phyloP scores from a whole-genome alignment of 306 rosid species.

The Spatholobus suberectus region DNA sequence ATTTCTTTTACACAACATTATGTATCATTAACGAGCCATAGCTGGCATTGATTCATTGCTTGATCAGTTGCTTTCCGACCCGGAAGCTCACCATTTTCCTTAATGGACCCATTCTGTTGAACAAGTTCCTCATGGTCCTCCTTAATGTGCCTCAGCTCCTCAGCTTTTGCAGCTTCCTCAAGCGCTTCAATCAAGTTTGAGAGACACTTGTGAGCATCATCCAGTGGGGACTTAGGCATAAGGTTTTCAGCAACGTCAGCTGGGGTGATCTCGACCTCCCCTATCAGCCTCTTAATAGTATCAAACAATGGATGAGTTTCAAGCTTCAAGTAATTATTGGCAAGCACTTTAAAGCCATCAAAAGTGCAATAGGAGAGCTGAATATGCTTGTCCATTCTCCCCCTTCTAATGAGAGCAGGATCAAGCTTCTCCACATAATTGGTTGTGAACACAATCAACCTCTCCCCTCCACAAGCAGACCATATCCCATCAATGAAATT shows the following conservation, averaged over 20 bases:
- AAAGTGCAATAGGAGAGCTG: constrained; percentile 79
- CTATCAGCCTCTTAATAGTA: constrained; percentile 52
- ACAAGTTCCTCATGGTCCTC: constrained; percentile 45
- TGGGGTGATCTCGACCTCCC: constrained; percentile 66
- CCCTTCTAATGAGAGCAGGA: constrained; percentile 85
- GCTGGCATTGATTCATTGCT: constrained; percentile 20
- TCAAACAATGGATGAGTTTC: constrained; percentile 67
- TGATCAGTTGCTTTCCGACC: constrained; percentile 30
- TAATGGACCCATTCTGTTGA: constrained; percentile 34
- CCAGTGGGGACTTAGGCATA: constrained; percentile 76
- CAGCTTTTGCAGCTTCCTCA: constrained; percentile 47
- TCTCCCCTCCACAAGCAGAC: constrained; percentile 88
- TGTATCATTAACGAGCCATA: constrained; percentile 2
- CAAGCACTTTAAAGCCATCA: constrained; percentile 77
- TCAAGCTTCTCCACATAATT: constrained; percentile 89
- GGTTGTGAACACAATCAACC: constrained; percentile 82
- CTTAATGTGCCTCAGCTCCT: constrained; percentile 43
- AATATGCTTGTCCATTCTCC: constrained; percentile 89
- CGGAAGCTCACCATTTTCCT: constrained; percentile 43
- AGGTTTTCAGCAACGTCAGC: constrained; percentile 93
- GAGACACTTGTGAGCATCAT: constrained; percentile 70
- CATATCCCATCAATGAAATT: constrained; percentile 91
- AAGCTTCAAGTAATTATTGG: constrained; percentile 67
- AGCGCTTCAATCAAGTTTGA: constrained; percentile 65
- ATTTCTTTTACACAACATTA: background rate